Evolutionary conservation across 805 yeast genomes (phyloP).

Genomic region (Wickerhamomyces chaumierensis): DNA sequence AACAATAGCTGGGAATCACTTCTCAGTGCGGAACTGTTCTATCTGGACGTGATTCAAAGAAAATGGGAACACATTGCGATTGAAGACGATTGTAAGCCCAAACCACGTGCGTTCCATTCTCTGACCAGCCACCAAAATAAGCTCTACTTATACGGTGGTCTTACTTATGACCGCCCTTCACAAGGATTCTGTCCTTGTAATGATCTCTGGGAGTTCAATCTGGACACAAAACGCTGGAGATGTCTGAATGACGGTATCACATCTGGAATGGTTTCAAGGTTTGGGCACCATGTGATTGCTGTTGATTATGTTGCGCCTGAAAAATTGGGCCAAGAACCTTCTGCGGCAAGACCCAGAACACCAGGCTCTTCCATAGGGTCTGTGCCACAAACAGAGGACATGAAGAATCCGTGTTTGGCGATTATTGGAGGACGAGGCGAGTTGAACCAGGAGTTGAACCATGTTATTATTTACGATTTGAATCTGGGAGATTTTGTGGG

Average conservation of each 20-base stretch:
- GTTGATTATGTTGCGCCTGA: constrained; percentile 27
- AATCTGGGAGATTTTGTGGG: constrained; percentile 22
- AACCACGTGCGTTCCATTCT: constrained; percentile 45
- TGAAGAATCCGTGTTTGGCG: constrained; percentile 28
- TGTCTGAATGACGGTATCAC: constrained; percentile 34
- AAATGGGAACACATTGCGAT: constrained; percentile 39
- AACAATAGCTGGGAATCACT: background rate
- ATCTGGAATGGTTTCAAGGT: constrained; percentile 30
- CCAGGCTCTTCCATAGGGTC: no score
- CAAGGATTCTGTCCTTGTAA: constrained; percentile 36
- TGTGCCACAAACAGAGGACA: no score
- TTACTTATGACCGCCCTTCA: constrained; percentile 27
- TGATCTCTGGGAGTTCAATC: constrained; percentile 61
- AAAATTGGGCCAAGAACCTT: constrained; percentile 24
- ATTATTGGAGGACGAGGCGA: constrained; percentile 43
- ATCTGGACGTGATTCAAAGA: constrained; percentile 45
- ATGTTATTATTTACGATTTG: constrained; percentile 32
- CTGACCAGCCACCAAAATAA: constrained; percentile 37
- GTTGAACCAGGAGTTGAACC: constrained; percentile 19
- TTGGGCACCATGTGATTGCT: constrained; percentile 38
- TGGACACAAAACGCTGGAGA: constrained; percentile 41
- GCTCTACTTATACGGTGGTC: constrained; percentile 57
- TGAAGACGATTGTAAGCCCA: constrained; percentile 7
- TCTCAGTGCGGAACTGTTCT: constrained; percentile 24
- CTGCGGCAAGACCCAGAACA: no score